Base-by-base conservation (phyloP, 2,329 filamentous ascomycete genomes). In the Chaetomium sp. region DNA sequence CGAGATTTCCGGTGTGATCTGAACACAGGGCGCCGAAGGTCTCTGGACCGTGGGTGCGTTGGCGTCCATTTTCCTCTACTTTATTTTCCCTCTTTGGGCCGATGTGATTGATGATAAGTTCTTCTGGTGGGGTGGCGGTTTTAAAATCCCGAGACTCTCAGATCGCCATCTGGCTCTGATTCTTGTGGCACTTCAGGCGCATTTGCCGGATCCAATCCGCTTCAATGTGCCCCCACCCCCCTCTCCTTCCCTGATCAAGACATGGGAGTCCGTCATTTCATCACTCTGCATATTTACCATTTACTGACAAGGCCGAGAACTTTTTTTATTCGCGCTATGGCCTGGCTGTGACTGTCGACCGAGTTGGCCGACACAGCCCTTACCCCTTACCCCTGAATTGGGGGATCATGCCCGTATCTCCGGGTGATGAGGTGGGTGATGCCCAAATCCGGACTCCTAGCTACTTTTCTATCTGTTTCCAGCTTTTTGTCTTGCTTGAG, bases 1-100 rank as follows among this genome's bases (percentile, higher is more conserved):
- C 16, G 66, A 53, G 59, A 70, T 51, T 1, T 61, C 45, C 1
- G 51, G 60, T 9, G 65, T 63, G 9, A 65, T 33, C 19, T 60
- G 13, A 19, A 68, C 45, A 23, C 29, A 29, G 2, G 59, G 9
- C 10, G 55, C 60, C 21, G 59, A 58, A 9, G 64, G 59, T 5
- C 54, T 56, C 31, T 35, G 42, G n/a, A 53, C 2, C 4, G 50
- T 29, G 5, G 53, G 38, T 8, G 55, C 19, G n/a, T 57, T 60
- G 47, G 45, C 23, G 50, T 45, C 33, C 50, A 57, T 63, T 19
- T 47, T 57, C 42, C 13, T 38, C 13, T 38, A 16, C 12, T 38
- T 5, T 29, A 21, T 25, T 23, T 16, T n/a, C 8, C 27, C 49
- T 31, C 12, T 13, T 16, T 21, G 6, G 27, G 6, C n/a, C 33